Evolutionary conservation across 192 early-diverging fungal genomes (phyloP).

Genomic region (Rhizoclosmatium sp.): DNA sequence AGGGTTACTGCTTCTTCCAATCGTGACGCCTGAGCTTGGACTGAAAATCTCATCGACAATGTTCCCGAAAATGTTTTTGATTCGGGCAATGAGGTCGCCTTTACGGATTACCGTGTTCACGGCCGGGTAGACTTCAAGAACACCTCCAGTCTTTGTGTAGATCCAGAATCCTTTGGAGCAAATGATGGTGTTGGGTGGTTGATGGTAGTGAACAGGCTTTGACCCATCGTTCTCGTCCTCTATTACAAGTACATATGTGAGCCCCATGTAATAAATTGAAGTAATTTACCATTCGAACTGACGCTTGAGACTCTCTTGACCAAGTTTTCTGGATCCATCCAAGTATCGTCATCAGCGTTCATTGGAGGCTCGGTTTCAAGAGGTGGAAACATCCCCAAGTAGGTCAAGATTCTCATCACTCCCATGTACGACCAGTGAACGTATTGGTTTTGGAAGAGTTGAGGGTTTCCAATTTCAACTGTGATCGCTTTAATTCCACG

Average conservation of each 20-base stretch:
- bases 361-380: constrained; percentile 36
- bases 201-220: constrained; percentile 29
- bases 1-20: constrained; percentile 85
- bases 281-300: not conserved
- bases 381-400: constrained; percentile 66
- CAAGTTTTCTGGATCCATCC: constrained; percentile 34
- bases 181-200: constrained; percentile 55
- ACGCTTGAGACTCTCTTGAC: not conserved
- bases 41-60: constrained; percentile 85
- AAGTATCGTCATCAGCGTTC: constrained; percentile 12
- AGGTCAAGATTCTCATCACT: constrained; percentile 71
- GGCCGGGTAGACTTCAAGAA: constrained; percentile 83
- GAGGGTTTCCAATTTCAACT: constrained; percentile 92
- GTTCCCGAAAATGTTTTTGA: constrained; percentile 90
- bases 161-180: constrained; percentile 76
- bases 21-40: constrained; percentile 76
- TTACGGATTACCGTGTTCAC: constrained; percentile 85
- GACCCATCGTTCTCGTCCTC: not conserved
- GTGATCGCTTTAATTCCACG: constrained; percentile 85
- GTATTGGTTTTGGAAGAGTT: constrained; percentile 82
- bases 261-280: no score
- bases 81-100: constrained; percentile 82
- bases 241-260: not conserved
- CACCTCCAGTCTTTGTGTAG: constrained; percentile 85
- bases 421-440: constrained; percentile 76